Conservation (phyloP, 2,329 filamentous ascomycete species). For the Ophiostoma sp. region DNA sequence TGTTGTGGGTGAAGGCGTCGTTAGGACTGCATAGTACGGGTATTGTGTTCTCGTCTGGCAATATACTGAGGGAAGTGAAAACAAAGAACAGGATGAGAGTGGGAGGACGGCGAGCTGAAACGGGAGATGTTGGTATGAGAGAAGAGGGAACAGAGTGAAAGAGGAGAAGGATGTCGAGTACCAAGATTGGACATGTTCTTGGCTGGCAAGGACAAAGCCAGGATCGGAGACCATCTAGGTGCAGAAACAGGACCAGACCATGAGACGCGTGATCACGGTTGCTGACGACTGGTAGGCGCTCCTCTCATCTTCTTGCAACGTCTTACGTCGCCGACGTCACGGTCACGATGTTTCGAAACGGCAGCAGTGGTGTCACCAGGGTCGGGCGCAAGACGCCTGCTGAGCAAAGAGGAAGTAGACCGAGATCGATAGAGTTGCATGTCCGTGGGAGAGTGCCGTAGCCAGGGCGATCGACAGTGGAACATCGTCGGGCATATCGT, state of each 20-base stretch:
- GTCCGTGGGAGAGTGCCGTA: too few species aligned
- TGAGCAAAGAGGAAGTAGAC: neutral
- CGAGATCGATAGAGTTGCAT: too few species aligned
- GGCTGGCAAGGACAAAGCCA: neutral
- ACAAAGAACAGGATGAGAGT: neutral
- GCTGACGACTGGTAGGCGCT: neutral
- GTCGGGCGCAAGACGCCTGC: too few species aligned
- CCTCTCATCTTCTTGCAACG: conserved; percentile 5
- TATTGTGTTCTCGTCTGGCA: neutral
- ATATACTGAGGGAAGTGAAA: neutral
- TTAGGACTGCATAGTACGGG: too few species aligned
- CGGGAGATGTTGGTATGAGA: neutral
- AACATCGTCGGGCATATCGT: too few species aligned
- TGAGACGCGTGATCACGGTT: neutral
- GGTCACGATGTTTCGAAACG: neutral
- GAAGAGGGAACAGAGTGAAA: neutral
- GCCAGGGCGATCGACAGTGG: too few species aligned
- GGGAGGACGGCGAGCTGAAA: neutral
- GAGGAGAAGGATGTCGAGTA: too few species aligned
- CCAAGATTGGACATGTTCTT: neutral
- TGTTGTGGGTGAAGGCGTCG: neutral
- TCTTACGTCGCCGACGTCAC: conserved; percentile 7
- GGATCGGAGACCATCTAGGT: neutral
- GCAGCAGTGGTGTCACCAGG: too few species aligned
- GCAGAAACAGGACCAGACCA: neutral